phyloP scores from a whole-genome alignment of 2,329 filamentous ascomycete species.

The Paecilomyces niveus region DNA sequence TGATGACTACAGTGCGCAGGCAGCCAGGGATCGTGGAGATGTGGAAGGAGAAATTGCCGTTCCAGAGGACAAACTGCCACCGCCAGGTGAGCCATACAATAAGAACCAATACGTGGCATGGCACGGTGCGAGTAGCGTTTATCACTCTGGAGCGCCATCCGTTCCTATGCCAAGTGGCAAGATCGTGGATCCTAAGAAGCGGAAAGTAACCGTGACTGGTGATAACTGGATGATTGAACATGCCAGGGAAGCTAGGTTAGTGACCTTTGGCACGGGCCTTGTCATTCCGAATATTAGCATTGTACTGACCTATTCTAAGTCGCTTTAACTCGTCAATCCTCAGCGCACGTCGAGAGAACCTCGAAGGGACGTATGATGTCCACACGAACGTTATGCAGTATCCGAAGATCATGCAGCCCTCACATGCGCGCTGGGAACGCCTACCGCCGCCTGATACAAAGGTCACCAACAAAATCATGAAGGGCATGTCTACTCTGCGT shows the following conservation, averaged over 20 bases:
- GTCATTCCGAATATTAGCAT: neutral
- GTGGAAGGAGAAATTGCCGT: constrained; percentile 88
- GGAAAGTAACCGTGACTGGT: constrained; percentile 80
- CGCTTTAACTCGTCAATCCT: constrained; percentile 75
- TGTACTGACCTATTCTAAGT: constrained; percentile 40
- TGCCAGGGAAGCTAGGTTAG: constrained; percentile 79
- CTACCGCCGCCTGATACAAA: constrained; percentile 43
- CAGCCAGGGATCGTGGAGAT: constrained; percentile 66
- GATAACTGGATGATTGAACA: constrained; percentile 97
- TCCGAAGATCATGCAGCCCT: constrained; percentile 82
- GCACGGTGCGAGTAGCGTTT: constrained; percentile 94
- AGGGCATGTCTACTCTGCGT: constrained; percentile 26
- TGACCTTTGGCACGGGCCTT: constrained; percentile 6
- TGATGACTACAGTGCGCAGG: constrained; percentile 83
- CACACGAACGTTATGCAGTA: constrained; percentile 91
- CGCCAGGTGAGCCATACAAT: constrained; percentile 83
- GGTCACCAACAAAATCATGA: constrained; percentile 19
- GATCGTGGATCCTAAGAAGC: constrained; percentile 67
- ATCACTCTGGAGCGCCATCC: constrained; percentile 73
- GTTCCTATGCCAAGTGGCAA: constrained; percentile 72
- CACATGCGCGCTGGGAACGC: constrained; percentile 74
- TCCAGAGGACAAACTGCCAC: constrained; percentile 71
- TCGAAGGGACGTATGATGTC: constrained; percentile 78
- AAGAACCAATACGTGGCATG: constrained; percentile 98
- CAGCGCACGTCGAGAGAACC: constrained; percentile 60